A percentile compares a stretch with the other conserved stretches of the same genome.
phyloP scores from a whole-genome alignment of 2,329 filamentous ascomycete genomes.

The Fusarium equiseti region DNA sequence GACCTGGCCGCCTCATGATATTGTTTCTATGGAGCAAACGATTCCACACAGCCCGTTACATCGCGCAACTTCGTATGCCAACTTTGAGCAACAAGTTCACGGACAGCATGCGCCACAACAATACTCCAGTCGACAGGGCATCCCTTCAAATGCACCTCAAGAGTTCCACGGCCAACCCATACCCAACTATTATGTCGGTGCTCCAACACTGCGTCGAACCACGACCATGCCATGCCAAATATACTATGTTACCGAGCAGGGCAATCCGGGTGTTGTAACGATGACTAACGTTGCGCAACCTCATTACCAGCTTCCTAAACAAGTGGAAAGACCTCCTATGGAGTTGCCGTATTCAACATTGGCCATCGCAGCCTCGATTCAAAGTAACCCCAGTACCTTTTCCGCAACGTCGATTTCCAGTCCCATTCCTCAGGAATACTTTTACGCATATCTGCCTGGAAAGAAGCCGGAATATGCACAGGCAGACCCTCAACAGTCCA shows the following conservation, averaged over 20 bases:
- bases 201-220: slow-evolving; percentile 63
- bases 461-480: slow-evolving; percentile 59
- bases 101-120: slow-evolving; percentile 53
- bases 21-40: no score
- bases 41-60: slow-evolving; percentile 57
- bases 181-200: slow-evolving; percentile 58
- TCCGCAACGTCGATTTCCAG: slow-evolving; percentile 67
- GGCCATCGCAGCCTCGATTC: slow-evolving; percentile 62
- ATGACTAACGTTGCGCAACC: slow-evolving; percentile 66
- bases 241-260: slow-evolving; percentile 71
- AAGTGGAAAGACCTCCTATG: slow-evolving; percentile 60
- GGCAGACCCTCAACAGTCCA: no score
- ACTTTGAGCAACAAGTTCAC: slow-evolving; percentile 64
- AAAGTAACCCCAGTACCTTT: slow-evolving; percentile 70
- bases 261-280: slow-evolving; percentile 71
- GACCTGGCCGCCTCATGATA: no score
- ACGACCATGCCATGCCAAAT: slow-evolving; percentile 60
- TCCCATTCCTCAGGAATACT: slow-evolving; percentile 65
- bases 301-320: slow-evolving; percentile 64
- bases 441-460: slow-evolving; percentile 68
- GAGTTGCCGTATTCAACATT: slow-evolving; percentile 65
- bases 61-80: slow-evolving; percentile 65
- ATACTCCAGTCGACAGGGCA: slow-evolving; percentile 61
- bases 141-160: slow-evolving; percentile 56
- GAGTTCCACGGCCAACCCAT: slow-evolving; percentile 59